Percentiles rank a stretch among this genome's conserved stretches.
Conservation (phyloP, 768 basidiomycete genomes). For the Kwoniella heveanensis region DNA sequence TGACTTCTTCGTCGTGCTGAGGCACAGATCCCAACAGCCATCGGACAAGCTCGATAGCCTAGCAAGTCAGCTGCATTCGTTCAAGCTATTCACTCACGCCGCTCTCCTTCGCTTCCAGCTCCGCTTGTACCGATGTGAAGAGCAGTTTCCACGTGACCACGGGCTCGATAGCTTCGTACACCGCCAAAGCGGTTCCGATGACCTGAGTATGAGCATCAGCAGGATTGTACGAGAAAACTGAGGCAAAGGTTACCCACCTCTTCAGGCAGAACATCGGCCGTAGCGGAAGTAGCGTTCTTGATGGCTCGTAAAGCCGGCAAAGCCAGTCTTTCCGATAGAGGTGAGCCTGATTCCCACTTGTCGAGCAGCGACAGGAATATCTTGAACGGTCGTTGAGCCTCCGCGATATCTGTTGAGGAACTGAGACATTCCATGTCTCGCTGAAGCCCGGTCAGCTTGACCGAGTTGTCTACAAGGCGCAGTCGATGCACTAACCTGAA, state of each 20-base stretch:
- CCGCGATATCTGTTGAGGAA: conserved; percentile 64
- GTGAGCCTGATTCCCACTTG: conserved; percentile 92
- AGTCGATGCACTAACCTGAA: conserved; percentile 62
- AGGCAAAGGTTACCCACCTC: conserved; percentile 60
- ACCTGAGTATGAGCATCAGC: conserved; percentile 61
- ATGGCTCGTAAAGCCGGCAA: conserved; percentile 79
- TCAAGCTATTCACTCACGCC: conserved; percentile 16
- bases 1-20: conserved; percentile 82
- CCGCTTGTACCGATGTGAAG: conserved; percentile 55
- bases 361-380: conserved; percentile 92
- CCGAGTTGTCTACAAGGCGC: background rate
- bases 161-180: conserved; percentile 81
- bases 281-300: conserved; percentile 58
- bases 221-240: background rate
- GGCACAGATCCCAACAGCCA: conserved; percentile 77
- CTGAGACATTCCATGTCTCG: conserved; percentile 67
- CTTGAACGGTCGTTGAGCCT: conserved; percentile 84
- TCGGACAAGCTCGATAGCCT: conserved; percentile 63
- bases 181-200: conserved; percentile 76
- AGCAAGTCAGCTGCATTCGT: background rate
- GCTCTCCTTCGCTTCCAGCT: conserved; percentile 17
- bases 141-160: conserved; percentile 81
- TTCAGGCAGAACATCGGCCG: conserved; percentile 52
- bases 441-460: conserved; percentile 55
- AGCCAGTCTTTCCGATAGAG: conserved; percentile 74